Evolutionary conservation across 2,329 filamentous ascomycete species (phyloP).

Genomic region (Raffaelea ambrosiae): DNA sequence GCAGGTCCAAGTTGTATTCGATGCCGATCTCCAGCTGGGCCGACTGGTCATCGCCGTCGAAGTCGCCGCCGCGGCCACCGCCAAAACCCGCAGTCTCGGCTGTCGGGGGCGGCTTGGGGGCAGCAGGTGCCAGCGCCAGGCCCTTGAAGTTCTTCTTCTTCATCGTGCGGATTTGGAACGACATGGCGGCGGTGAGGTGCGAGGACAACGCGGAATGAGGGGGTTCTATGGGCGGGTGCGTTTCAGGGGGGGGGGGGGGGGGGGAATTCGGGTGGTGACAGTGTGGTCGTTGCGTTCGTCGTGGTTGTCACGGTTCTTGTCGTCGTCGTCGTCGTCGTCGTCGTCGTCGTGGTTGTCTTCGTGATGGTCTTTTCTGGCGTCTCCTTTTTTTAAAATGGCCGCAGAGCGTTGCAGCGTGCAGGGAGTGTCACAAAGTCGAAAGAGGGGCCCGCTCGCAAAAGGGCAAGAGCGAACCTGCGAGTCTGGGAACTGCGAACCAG

Average conservation of each 20-base stretch:
- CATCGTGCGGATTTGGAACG: constrained; percentile 68
- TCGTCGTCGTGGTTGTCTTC: too few relatives aligned
- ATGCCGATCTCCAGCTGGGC: constrained; percentile 85
- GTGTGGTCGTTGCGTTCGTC: too few relatives aligned
- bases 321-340: too few relatives aligned
- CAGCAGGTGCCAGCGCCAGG: constrained; percentile 72
- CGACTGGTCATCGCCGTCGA: constrained; percentile 42
- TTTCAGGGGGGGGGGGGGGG: too few relatives aligned
- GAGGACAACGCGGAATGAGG: too few relatives aligned
- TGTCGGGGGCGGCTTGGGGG: constrained; percentile 62
- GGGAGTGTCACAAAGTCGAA: not conserved
- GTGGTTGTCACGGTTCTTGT: too few relatives aligned
- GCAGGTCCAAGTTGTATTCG: constrained; percentile 89
- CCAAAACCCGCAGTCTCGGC: constrained; percentile 61
- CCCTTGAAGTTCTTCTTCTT: constrained; percentile 98
- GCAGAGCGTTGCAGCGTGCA: not conserved
- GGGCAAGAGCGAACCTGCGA: not conserved
- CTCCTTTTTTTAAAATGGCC: too few relatives aligned
- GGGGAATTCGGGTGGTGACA: too few relatives aligned
- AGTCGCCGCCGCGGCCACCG: constrained; percentile 36
- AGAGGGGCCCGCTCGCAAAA: not conserved
- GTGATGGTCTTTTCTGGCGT: too few relatives aligned
- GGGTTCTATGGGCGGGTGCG: too few relatives aligned
- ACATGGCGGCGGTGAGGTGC: constrained; percentile 44
- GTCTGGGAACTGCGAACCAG: not conserved